A percentile compares a stretch with the other conserved stretches of the same genome.
Evolutionary conservation across 2,329 filamentous ascomycete genomes (phyloP).

Genomic region (Hypoxylon sp.): DNA sequence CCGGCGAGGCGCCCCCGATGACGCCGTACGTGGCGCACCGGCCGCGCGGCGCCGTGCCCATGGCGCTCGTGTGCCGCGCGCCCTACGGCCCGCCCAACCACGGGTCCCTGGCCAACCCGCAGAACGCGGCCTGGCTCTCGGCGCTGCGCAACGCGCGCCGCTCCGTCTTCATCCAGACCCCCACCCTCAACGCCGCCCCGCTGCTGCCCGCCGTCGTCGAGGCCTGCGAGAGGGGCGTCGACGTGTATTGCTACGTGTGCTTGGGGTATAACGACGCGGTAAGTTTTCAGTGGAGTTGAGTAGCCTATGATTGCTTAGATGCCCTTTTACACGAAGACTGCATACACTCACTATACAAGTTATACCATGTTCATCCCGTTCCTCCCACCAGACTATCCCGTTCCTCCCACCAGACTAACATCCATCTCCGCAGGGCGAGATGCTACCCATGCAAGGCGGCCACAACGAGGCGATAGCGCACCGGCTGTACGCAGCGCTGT

Average conservation of each 20-base stretch:
- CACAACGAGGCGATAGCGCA: conserved; percentile 76
- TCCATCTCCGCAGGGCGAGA: conserved; percentile 63
- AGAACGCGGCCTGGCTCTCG: conserved; percentile 79
- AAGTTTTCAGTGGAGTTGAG: no score
- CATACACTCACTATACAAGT: background rate
- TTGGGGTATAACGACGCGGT: conserved; percentile 79
- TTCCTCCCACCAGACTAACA: background rate
- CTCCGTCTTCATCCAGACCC: conserved; percentile 79
- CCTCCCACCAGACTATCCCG: no score
- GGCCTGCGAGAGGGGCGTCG: conserved; percentile 71
- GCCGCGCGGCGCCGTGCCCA: conserved; percentile 66
- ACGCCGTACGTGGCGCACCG: conserved; percentile 69
- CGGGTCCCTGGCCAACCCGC: conserved; percentile 68
- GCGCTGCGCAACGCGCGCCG: conserved; percentile 69
- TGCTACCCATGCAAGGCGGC: conserved; percentile 77
- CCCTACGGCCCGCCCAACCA: conserved; percentile 72
- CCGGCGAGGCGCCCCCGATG: conserved; percentile 73
- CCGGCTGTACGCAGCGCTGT: conserved; percentile 63
- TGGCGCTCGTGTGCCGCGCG: conserved; percentile 74
- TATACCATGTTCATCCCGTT: no score
- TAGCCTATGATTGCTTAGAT: no score
- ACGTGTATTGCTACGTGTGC: conserved; percentile 75
- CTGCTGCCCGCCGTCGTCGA: conserved; percentile 68
- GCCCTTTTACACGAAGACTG: no score
- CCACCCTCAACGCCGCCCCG: conserved; percentile 76